Percentiles rank a stretch among this genome's conserved stretches.
Evolutionary conservation across 2,329 filamentous ascomycete species (phyloP).

Genomic region (Fusarium bactridioides): DNA sequence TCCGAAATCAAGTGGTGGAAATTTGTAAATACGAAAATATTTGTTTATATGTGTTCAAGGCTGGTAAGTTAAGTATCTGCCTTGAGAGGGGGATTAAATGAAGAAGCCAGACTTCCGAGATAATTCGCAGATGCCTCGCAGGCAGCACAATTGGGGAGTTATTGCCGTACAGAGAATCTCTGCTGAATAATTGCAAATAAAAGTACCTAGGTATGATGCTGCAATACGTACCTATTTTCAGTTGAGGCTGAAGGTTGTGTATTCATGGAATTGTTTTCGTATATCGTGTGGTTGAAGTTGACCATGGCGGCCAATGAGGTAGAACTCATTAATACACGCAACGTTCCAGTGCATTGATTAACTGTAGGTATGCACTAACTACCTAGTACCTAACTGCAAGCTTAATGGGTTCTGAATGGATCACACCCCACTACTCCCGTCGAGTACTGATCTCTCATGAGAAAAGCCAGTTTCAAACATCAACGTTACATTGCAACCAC

Average conservation of each 20-base stretch:
- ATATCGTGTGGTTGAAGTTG: conserved; percentile 15
- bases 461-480: not conserved
- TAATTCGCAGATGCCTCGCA: not conserved
- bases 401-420: conserved; percentile 11
- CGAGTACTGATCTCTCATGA: conserved; percentile 16
- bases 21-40: not conserved
- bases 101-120: not conserved
- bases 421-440: conserved; percentile 24
- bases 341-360: conserved; percentile 42
- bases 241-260: conserved; percentile 1
- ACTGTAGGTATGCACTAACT: not conserved
- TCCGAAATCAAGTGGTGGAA: not conserved
- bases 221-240: not conserved
- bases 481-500: conserved; percentile 26
- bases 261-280: conserved; percentile 6
- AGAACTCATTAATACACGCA: conserved; percentile 38
- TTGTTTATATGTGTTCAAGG: not conserved
- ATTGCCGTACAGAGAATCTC: not conserved
- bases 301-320: conserved; percentile 29
- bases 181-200: not conserved
- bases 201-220: not conserved
- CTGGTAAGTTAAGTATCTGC: conserved; percentile 2
- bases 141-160: not conserved
- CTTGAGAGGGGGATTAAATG: not conserved
- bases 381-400: not conserved